Conservation (phyloP, 2,329 filamentous ascomycete species). For the Cryphonectria radicalis region DNA sequence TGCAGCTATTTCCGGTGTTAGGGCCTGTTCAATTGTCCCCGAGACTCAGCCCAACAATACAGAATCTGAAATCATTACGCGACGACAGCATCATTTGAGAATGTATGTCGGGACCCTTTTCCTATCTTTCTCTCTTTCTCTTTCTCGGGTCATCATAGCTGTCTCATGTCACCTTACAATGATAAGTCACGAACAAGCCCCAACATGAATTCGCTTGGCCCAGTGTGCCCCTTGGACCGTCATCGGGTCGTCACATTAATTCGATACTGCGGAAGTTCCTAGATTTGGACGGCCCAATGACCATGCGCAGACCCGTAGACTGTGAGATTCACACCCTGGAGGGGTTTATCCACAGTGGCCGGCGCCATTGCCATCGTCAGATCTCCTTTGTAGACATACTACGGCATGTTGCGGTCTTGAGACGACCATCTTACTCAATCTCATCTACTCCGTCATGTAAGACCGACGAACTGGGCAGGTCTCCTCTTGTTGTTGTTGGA, state of each 20-base stretch:
- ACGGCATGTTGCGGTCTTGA: background rate
- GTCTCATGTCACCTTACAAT: background rate
- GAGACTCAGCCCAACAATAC: background rate
- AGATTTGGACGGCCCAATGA: background rate
- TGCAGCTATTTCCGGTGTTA: background rate
- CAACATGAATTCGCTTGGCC: background rate
- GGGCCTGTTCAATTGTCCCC: background rate
- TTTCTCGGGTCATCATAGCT: background rate
- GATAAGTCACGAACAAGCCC: background rate
- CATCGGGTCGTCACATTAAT: background rate
- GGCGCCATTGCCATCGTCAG: background rate
- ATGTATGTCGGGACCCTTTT: background rate
- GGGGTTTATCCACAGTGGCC: background rate
- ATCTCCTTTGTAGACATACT: background rate
- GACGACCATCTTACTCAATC: constrained; percentile 1
- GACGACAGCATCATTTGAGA: background rate
- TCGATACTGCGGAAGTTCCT: background rate
- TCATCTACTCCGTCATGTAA: background rate
- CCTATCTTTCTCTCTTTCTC: background rate
- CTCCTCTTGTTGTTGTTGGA: background rate
- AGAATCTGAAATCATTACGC: background rate
- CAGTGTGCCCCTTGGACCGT: background rate
- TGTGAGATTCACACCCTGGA: background rate
- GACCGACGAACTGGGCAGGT: background rate
- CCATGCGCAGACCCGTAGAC: background rate